Conservation (phyloP, 2,329 filamentous ascomycete species). For the Neofusicoccum kwambonambiense region DNA sequence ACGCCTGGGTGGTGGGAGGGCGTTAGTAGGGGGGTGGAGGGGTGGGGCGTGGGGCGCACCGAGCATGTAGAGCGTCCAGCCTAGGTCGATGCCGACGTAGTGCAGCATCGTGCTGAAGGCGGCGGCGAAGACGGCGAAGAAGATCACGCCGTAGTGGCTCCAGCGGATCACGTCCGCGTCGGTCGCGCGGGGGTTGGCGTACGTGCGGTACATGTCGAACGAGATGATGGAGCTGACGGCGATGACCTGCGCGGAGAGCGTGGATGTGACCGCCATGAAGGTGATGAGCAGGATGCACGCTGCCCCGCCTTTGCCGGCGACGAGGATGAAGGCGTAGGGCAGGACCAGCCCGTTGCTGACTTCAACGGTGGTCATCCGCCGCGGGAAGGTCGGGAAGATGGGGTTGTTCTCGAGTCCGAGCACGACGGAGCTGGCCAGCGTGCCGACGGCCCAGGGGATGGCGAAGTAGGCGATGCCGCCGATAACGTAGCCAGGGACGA, state of each 20-base stretch:
- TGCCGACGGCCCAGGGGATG: constrained; percentile 55
- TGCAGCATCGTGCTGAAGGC: constrained; percentile 54
- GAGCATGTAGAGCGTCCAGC: constrained; percentile 57
- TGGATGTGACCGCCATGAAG: constrained; percentile 48
- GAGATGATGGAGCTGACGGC: constrained; percentile 55
- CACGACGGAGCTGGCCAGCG: constrained; percentile 50
- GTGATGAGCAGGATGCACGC: constrained; percentile 32
- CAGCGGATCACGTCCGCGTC: constrained; percentile 52
- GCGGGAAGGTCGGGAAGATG: constrained; percentile 55
- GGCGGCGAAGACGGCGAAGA: constrained; percentile 53
- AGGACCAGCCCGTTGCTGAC: constrained; percentile 39
- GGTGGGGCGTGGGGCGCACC: constrained; percentile 21
- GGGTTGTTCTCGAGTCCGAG: constrained; percentile 49
- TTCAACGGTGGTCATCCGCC: constrained; percentile 37
- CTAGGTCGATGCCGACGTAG: constrained; percentile 55
- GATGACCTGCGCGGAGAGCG: constrained; percentile 53
- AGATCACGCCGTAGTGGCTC: constrained; percentile 54
- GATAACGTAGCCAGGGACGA: constrained; percentile 53
- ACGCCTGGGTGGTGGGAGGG: constrained; percentile 26
- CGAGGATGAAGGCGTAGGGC: constrained; percentile 39
- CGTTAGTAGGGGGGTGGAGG: no score
- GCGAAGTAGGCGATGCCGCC: constrained; percentile 56
- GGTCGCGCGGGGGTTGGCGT: constrained; percentile 47
- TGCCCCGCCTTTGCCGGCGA: constrained; percentile 41
- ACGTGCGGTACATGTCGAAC: constrained; percentile 55